Percentiles rank a stretch among this genome's conserved stretches.
These are phyloP conservation scores for Amesomyces nigricolor DNA, from an alignment of 2,329 filamentous ascomycete genomes.

Conservation along the genomic window DNA sequence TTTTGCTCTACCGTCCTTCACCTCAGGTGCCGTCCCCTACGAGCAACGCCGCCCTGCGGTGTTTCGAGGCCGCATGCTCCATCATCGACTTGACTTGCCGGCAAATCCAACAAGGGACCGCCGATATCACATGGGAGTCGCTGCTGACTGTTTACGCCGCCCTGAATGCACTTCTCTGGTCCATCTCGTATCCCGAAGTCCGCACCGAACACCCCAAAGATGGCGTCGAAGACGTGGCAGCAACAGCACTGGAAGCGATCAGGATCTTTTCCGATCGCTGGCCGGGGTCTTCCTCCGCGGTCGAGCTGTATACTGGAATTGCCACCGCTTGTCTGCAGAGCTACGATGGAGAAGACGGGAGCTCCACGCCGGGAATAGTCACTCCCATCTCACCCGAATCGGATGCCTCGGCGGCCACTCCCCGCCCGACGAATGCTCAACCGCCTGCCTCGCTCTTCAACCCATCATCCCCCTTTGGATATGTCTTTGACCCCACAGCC, in stretches of 20 bases:
- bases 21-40: constrained; percentile 88
- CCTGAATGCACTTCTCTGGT: constrained; percentile 87
- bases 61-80: constrained; percentile 74
- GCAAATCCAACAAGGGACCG: constrained; percentile 68
- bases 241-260: constrained; percentile 71
- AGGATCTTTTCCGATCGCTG: constrained; percentile 77
- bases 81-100: constrained; percentile 77
- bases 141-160: constrained; percentile 85
- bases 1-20: constrained; percentile 83
- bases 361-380: constrained; percentile 28
- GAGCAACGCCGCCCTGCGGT: constrained; percentile 68
- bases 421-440: constrained; percentile 17
- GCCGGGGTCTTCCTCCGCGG: constrained; percentile 82
- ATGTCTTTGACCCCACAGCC: constrained; percentile 49
- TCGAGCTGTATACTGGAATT: constrained; percentile 80
- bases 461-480: constrained; percentile 39
- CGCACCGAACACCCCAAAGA: constrained; percentile 65
- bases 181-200: constrained; percentile 79
- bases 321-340: constrained; percentile 81
- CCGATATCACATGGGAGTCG: constrained; percentile 93
- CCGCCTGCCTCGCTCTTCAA: constrained; percentile 21
- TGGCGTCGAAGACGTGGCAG: constrained; percentile 70
- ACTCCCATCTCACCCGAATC: constrained; percentile 42
- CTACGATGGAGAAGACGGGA: constrained; percentile 60
- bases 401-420: constrained; percentile 27